Evolutionary conservation across 2,329 filamentous ascomycete genomes (phyloP).

Genomic region (Aspergillus proliferans): DNA sequence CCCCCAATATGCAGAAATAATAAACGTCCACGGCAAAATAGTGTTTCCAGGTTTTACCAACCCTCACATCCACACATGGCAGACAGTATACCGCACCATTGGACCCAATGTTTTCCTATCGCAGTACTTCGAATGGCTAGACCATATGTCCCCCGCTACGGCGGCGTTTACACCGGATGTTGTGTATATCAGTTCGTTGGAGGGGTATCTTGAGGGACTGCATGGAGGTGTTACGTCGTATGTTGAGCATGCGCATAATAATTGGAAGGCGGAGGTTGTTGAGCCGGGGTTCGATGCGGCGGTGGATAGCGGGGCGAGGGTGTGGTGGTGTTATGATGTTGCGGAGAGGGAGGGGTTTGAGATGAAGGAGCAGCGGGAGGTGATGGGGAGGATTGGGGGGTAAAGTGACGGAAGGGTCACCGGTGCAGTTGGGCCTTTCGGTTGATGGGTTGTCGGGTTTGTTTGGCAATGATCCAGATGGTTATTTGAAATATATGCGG

Average conservation of each 20-base stretch:
- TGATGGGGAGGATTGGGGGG: not conserved
- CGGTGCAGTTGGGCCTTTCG: not conserved
- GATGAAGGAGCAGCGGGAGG: not conserved
- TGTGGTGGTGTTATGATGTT: too few relatives aligned
- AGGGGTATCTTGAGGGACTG: not conserved
- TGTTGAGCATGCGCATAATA: not conserved
- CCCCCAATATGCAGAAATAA: not conserved
- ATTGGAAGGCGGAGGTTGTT: not conserved
- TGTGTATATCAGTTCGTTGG: not conserved
- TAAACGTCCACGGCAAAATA: not conserved
- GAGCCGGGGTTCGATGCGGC: not conserved
- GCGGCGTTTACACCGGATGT: not conserved
- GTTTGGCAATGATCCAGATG: too few relatives aligned
- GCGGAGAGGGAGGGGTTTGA: too few relatives aligned
- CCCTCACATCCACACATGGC: conserved; percentile 44
- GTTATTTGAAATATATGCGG: too few relatives aligned
- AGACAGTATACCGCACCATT: conserved; percentile 51
- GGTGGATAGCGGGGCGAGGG: too few relatives aligned
- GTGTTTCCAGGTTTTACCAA: not conserved
- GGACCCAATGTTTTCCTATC: conserved; percentile 46
- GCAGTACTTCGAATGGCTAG: conserved; percentile 38
- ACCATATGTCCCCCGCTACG: not conserved
- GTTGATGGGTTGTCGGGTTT: not conserved
- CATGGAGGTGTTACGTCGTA: not conserved
- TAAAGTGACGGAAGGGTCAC: not conserved